Base-by-base conservation (phyloP, 1,284 basidiomycete genomes). In the Mycosarcoma maydis region DNA sequence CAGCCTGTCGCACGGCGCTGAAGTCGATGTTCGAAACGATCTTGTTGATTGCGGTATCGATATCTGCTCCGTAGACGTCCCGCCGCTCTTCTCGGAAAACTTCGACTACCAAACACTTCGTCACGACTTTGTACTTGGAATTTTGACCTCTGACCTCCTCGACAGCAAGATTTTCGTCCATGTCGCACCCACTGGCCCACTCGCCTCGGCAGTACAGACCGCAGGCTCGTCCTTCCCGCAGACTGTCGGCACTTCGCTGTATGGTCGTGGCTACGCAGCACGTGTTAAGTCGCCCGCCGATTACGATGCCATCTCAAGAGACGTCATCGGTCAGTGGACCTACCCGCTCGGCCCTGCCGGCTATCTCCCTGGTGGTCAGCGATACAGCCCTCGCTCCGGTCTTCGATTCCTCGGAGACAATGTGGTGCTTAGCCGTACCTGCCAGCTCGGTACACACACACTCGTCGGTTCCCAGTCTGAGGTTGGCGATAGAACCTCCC, bases 61-160 rank as follows among this genome's bases (percentile, higher is more conserved):
- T 52, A 67, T 81, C 26, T 81, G 80, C 73, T 92, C 92, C n/a
- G 89, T 91, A 24, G 91, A 93, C 85, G 91, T 90, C 19, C 94
- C 94, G 0, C 95, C 94, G 0, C 84, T 98, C 5, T 98, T 98
- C 84, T 94, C 96, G 76, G 96, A 98, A 83, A 98, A 98, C 83
- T 99, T 99, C 81, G 96, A 98, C 83, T 98, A 96, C 80, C 89
- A 90, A 42, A 91, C 94, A 82, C 87, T 98, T 64, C 88, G 94
- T 53, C 86, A 88, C 69, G 93, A 98, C 83, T 97, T 98, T 79
- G 91, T 98, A 22, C 91, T 93, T 75, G 95, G 95, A n/a, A 88
- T 99, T 39, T 86, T 99, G 57, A 96, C 92, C 0, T 95, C 92
- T 13, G 96, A 99, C 82, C 83, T 98, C 40, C 86, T 98, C 39